Percentiles rank a stretch among this genome's conserved stretches.
Conservation (phyloP, 2,329 filamentous ascomycete genomes). For the Macrophomina tecta region DNA sequence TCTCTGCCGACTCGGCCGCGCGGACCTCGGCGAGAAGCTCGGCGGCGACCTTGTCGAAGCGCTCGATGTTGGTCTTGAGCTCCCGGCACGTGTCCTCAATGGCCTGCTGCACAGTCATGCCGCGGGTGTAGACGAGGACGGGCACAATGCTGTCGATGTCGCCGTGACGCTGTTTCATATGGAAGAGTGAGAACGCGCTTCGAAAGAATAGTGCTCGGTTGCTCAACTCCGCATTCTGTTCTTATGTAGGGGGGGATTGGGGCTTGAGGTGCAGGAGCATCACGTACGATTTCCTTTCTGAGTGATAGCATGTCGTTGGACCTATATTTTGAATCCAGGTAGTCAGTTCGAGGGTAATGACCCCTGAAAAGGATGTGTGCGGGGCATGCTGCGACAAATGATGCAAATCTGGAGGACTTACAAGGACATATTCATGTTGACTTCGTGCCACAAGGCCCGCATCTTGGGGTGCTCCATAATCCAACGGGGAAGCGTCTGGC, state of each 20-base stretch:
- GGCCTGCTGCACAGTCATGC: neutral
- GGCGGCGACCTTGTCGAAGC: neutral
- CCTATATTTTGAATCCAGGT: neutral
- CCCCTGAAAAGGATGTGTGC: too few species aligned
- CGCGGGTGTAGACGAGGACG: neutral
- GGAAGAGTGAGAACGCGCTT: too few species aligned
- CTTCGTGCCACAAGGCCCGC: neutral
- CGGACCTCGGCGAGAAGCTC: neutral
- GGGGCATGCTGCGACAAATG: too few species aligned
- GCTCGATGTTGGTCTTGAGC: neutral
- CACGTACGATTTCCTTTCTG: neutral
- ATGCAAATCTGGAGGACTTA: neutral
- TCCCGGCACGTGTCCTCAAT: neutral
- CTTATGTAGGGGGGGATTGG: too few species aligned
- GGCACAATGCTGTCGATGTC: neutral
- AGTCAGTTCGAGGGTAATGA: too few species aligned
- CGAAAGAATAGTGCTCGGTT: too few species aligned
- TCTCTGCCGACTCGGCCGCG: neutral
- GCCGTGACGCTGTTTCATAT: neutral
- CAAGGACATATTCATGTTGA: neutral
- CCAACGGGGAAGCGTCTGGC: neutral
- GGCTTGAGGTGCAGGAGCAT: neutral
- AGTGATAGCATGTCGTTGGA: neutral
- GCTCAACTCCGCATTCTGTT: too few species aligned
- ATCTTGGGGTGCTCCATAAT: neutral